Conservation (phyloP, 192 early-diverging fungal genomes). For the Chytriomyces sp. region DNA sequence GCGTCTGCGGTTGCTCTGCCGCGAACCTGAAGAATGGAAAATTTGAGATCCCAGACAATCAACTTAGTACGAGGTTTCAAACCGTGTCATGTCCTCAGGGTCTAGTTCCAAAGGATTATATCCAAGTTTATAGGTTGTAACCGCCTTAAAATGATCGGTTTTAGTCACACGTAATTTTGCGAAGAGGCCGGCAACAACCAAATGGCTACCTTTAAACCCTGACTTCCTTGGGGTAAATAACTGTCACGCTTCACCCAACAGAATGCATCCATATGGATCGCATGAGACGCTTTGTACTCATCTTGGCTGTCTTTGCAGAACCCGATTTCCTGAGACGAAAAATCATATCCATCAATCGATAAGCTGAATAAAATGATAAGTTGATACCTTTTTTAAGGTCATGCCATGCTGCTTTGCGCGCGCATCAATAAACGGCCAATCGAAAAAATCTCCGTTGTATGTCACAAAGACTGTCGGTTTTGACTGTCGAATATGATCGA, state of each 20-base stretch:
- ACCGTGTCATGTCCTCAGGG: slow-evolving; percentile 97
- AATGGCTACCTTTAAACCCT: slow-evolving; percentile 79
- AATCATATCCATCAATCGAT: background rate
- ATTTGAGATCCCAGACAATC: slow-evolving; percentile 16
- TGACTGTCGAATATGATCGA: slow-evolving; percentile 84
- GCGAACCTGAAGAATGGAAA: slow-evolving; percentile 70
- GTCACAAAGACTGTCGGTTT: slow-evolving; percentile 90
- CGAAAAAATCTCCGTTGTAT: slow-evolving; percentile 99
- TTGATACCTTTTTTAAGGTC: slow-evolving; percentile 75
- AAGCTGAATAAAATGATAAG: slow-evolving; percentile 5
- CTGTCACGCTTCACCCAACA: slow-evolving; percentile 99
- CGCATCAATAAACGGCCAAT: slow-evolving; percentile 96
- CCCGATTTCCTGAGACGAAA: slow-evolving; percentile 74
- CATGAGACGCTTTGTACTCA: slow-evolving; percentile 86
- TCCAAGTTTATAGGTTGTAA: slow-evolving; percentile 92
- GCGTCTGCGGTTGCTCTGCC: slow-evolving; percentile 83
- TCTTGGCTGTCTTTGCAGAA: slow-evolving; percentile 78
- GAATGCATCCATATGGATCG: slow-evolving; percentile 94
- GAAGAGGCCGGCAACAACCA: background rate
- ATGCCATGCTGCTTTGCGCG: slow-evolving; percentile 81
- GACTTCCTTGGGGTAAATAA: slow-evolving; percentile 95
- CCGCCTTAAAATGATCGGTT: slow-evolving; percentile 60
- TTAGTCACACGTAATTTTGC: background rate
- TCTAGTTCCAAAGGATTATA: slow-evolving; percentile 99
- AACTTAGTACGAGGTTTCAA: background rate